Evolutionary conservation across 2,329 filamentous ascomycete species (phyloP).

Genomic region (Truncatella angustata): DNA sequence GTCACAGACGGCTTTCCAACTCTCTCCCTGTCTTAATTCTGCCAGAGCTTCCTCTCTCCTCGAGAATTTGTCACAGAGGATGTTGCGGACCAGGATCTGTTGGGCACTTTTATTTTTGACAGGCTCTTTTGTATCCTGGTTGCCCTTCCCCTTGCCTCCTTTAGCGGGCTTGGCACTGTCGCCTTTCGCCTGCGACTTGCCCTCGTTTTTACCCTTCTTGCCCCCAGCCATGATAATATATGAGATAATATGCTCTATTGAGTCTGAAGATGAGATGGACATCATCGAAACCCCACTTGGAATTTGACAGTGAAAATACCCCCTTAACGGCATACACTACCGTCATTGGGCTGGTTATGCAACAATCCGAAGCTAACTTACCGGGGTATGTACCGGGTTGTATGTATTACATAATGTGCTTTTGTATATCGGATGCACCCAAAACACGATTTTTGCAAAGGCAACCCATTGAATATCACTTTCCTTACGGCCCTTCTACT

Average conservation of each 20-base stretch:
- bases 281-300: conserved; percentile 29
- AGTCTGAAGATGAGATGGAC: too few species aligned
- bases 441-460: too few species aligned
- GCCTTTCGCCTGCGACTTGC: conserved; percentile 23
- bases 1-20: background rate
- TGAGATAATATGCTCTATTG: background rate
- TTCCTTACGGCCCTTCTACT: too few species aligned
- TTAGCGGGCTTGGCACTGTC: conserved; percentile 12
- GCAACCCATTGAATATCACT: too few species aligned
- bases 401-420: too few species aligned
- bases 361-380: background rate
- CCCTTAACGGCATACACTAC: background rate
- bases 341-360: background rate
- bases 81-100: conserved; percentile 72
- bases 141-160: conserved; percentile 37
- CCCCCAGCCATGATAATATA: conserved; percentile 15
- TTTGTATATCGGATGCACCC: too few species aligned
- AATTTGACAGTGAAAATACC: conserved; percentile 10
- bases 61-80: conserved; percentile 38
- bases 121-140: conserved; percentile 19
- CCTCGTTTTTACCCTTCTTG: conserved; percentile 16
- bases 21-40: background rate
- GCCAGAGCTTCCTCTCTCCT: conserved; percentile 13
- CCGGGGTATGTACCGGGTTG: too few species aligned
- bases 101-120: conserved; percentile 55